Evolutionary conservation across 352 stramenopile genomes (phyloP).

Genomic region (Pythium pectinolyticum): DNA sequence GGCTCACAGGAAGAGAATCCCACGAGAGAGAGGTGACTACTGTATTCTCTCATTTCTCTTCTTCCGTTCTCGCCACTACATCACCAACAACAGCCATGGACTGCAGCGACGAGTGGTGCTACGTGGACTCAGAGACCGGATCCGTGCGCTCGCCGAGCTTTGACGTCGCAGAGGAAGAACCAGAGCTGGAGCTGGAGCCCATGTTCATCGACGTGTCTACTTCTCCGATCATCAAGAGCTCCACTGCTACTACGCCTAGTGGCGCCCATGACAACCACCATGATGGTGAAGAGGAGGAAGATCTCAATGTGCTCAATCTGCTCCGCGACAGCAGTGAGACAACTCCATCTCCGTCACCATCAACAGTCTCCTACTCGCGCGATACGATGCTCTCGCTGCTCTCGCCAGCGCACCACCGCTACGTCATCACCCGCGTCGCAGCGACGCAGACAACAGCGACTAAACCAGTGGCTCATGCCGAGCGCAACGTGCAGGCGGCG

Average conservation of each 20-base stretch:
- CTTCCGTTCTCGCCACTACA: not conserved
- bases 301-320: slow-evolving; percentile 5
- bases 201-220: slow-evolving; percentile 21
- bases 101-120: slow-evolving; percentile 60
- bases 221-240: too few species aligned
- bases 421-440: not conserved
- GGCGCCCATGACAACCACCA: too few species aligned
- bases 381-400: slow-evolving; percentile 42
- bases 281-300: not conserved
- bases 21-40: not conserved
- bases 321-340: not conserved
- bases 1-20: not conserved
- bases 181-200: slow-evolving; percentile 25
- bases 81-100: slow-evolving; percentile 14
- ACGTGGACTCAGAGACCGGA: slow-evolving; percentile 47
- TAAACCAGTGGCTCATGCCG: not conserved
- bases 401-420: slow-evolving; percentile 31
- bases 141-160: slow-evolving; percentile 20
- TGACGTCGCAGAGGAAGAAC: slow-evolving; percentile 11
- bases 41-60: not conserved
- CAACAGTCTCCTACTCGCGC: too few species aligned
- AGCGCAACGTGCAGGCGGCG: slow-evolving; percentile 17
- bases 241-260: too few species aligned
- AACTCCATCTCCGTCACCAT: too few species aligned
- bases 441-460: not conserved